Evolutionary conservation across 2,329 filamentous ascomycete genomes (phyloP).

Genomic region (Plenodomus lindquistii): DNA sequence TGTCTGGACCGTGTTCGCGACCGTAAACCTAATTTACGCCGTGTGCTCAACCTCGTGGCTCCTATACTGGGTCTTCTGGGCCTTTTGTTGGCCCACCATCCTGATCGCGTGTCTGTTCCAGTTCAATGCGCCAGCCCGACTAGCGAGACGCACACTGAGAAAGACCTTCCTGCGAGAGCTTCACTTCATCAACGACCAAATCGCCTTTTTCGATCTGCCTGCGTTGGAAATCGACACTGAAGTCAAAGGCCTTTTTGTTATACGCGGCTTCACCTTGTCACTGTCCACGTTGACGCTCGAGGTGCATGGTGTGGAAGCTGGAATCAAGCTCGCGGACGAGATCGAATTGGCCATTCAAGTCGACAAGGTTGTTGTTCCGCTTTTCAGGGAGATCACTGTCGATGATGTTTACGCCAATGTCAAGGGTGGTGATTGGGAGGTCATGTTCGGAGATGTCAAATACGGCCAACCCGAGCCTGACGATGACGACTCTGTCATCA

Average conservation of each 20-base stretch:
- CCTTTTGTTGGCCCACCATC: conserved; percentile 49
- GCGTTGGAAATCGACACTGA: conserved; percentile 60
- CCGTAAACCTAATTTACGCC: conserved; percentile 53
- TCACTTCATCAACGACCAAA: conserved; percentile 57
- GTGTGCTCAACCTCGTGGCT: conserved; percentile 58
- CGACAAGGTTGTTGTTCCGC: conserved; percentile 53
- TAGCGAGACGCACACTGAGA: conserved; percentile 43
- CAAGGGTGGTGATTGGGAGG: conserved; percentile 57
- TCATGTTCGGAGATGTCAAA: conserved; percentile 49
- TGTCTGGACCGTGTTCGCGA: conserved; percentile 53
- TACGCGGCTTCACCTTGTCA: conserved; percentile 57
- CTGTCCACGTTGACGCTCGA: conserved; percentile 55
- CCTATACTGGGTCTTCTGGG: conserved; percentile 50
- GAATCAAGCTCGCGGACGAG: conserved; percentile 56
- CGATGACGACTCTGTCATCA: conserved; percentile 47
- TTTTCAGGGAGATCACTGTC: conserved; percentile 57
- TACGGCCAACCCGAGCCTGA: conserved; percentile 40
- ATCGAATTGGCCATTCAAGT: conserved; percentile 58
- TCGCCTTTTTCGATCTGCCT: conserved; percentile 55
- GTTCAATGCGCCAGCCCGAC: conserved; percentile 46
- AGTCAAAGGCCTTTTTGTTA: conserved; percentile 56
- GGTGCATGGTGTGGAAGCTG: conserved; percentile 59
- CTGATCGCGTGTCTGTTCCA: conserved; percentile 53
- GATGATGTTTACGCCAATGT: conserved; percentile 59
- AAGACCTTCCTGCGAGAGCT: conserved; percentile 46